Base-by-base conservation (phyloP, 108 stramenopile species). In the Cyclotella choctawhatcheeana region DNA sequence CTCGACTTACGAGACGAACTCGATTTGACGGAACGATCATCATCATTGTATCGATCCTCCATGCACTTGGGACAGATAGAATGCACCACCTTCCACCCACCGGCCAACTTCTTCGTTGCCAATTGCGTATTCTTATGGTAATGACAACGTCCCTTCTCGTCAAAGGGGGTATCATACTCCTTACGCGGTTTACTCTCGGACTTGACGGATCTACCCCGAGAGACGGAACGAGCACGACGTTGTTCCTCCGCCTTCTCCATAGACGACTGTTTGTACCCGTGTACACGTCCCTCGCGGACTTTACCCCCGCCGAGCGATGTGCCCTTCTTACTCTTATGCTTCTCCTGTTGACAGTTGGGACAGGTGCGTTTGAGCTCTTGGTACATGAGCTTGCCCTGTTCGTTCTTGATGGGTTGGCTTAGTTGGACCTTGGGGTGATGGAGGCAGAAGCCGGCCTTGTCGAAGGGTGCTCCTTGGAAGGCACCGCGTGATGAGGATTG, bases 101-200 rank as follows among this genome's bases (percentile, higher is more conserved):
- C 78, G 32, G 48, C 59, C 43, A 81, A 35, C 32, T 81, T 81
- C 55, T 81, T 81, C 14, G 72, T 20, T 10, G 79, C 79, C 35
- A 81, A 33, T 44, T 74, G 79, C 32, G 74, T 65, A 53, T 59
- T 70, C 53, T 48, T 59, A 45, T 81, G 79, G 37, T 81, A 74
- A 21, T 81, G 79, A 20, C 79, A 81, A 7, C 79, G 62, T 1
- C 79, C 79, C 45, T 69, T 81, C 3, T 64, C 63, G 47, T 81
- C 79, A 44, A 81, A 81, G 0, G 79, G 79, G 13, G 79, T 81
- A 33, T 74, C 73, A 32, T 81, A 70, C 18, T 74, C 74, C 29
- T 27, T 58, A 8, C 54, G 25, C 0, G 67, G 64, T n/a, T 65
- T 64, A 6, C 48, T 33, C n/a, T 47, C 55, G 5, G 44, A 4